Conservation (phyloP, 805 yeast species). For the Nakazawaea populi region DNA sequence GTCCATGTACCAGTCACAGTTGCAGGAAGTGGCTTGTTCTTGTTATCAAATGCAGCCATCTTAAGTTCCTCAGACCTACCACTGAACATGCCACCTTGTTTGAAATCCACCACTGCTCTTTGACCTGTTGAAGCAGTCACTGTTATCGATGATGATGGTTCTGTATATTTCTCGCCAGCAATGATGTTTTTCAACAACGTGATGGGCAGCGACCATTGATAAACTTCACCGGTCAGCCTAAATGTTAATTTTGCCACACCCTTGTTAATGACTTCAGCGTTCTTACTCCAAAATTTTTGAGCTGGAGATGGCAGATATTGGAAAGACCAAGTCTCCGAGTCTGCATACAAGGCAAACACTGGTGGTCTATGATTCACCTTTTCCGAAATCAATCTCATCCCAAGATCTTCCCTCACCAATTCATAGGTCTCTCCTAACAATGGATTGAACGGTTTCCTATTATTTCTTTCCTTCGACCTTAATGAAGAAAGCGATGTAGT, state of each 20-base stretch:
- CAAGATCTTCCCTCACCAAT: constrained; percentile 76
- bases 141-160: constrained; percentile 68
- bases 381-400: constrained; percentile 71
- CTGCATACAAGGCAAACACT: constrained; percentile 76
- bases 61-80: constrained; percentile 70
- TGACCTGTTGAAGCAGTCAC: constrained; percentile 65
- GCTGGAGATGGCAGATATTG: constrained; percentile 62
- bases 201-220: constrained; percentile 78
- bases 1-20: constrained; percentile 81
- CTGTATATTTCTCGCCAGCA: constrained; percentile 93
- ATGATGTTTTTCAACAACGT: constrained; percentile 78
- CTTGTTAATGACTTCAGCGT: constrained; percentile 72
- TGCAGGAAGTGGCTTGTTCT: constrained; percentile 27
- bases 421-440: constrained; percentile 91
- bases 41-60: constrained; percentile 35
- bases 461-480: constrained; percentile 67
- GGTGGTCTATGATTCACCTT: constrained; percentile 88
- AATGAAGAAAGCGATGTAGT: constrained; percentile 64
- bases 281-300: constrained; percentile 94
- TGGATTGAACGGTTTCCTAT: constrained; percentile 93
- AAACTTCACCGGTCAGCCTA: constrained; percentile 60
- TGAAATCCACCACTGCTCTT: constrained; percentile 67
- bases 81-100: constrained; percentile 79
- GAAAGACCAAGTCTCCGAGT: constrained; percentile 63
- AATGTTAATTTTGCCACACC: constrained; percentile 61